Evolutionary conservation across 768 basidiomycete species (phyloP), one percentile per base, ranked within the genome.

Genomic region (Leccinum variicolor): DNA sequence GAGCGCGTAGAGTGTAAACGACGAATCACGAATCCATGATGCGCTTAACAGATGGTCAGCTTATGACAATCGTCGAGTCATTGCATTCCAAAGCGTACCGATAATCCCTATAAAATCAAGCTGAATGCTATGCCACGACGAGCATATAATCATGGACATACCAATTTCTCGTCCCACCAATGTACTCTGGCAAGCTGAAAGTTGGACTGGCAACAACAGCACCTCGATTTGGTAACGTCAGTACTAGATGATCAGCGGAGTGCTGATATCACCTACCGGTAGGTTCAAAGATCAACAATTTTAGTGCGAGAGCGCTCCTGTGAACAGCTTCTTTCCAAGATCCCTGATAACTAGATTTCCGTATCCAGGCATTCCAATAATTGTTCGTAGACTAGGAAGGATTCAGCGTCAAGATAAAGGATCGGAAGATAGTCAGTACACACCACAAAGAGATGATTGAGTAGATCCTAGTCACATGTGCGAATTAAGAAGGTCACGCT

Each of bases 301-400:
- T 98, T 61, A 98, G 77, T 1, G 94, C 92, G n/a, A 98, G 79
- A 1, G 94, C 96, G 56, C 92, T 94, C 23, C 95, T 84, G 66
- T 93, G 85, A 6, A 98, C 94, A 2, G 90, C 87, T 71, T 99
- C 97, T 64, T 95, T 89, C 97, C 97, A 99, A 15, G 92, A 84
- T 0, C 96, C 97, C 14, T 81, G 81, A 72, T 99, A 99, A 0
- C 89, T 93, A 33, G 90, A 92, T 62, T 84, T 82, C n/a, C 84
- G 79, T 64, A 97, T 87, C 95, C 95, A 98, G 21, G 83, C 75
- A 60, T 85, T 85, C 94, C 94, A 98, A 70, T 90, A 97, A 25
- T 73, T 73, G 60, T 86, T 86, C 4, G 95, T 97, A 5, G 84
- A 81, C 83, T 79, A 75, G 13, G 53, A 55, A 33, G 23, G 50